Base-by-base conservation (phyloP, 2,329 filamentous ascomycete genomes). In the Xenosphaeropsis pyriputrescens region DNA sequence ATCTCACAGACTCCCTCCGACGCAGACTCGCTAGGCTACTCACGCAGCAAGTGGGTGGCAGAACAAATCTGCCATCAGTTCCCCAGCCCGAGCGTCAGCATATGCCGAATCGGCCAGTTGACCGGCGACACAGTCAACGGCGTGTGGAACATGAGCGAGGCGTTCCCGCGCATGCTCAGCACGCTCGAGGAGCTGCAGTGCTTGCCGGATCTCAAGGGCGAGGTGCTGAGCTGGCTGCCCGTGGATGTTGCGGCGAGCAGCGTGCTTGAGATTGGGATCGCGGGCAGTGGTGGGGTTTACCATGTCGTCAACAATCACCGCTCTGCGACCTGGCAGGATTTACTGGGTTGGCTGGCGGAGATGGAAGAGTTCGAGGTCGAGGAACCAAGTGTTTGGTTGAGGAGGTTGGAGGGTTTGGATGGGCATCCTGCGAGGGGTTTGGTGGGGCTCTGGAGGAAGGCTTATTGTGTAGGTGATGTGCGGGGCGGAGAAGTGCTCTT, bases 31-130 rank as follows among this genome's bases (percentile, higher is more conserved):
- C 55, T 72, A 5, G 72, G 72, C 4, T 76, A 76, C 45, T 64
- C 67, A 2, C 61, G 61, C 18, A 73, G 68, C 1, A 67, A 72
- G 53, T 74, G 70, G 70, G 67, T 74, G 1, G 70, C 69, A 1
- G 72, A 76, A 54, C 57, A 57, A 14, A 63, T 74, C 8, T 73
- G 68, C 43, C 49, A 52, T 34, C 39, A 52, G 13, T 34, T 13
- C 6, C 17, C 22, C 5, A 11, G 8, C 6, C 14, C 36, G 26
- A 38, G 35, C 11, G 29, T 47, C 0, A 44, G 37, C 9, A 33
- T 47, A 32, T 22, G 47, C 1, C 37, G 44, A 18, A 43, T 50
- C 19, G 65, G 65, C 3, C 66, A 69, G 47, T 50, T 70, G 8
- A 62, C 59, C 26, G 66, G 63, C 0, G 58, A 63, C 43, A 57